Evolutionary conservation across 2,329 filamentous ascomycete genomes (phyloP).

Genomic region (Colletotrichum sublineola): DNA sequence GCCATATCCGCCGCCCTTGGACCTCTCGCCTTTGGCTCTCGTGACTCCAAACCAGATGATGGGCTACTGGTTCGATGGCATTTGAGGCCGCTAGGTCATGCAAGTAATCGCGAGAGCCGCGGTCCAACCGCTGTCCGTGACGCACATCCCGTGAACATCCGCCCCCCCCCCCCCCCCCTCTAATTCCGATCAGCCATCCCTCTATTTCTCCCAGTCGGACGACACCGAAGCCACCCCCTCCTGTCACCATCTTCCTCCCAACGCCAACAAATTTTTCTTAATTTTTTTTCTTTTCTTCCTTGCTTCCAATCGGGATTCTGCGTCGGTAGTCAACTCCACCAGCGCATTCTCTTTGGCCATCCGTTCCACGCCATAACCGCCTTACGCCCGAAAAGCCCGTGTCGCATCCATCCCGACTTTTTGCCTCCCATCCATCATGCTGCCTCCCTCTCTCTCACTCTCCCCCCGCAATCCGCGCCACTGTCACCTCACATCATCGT

Average conservation of each 20-base stretch:
- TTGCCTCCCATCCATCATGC: constrained; percentile 12
- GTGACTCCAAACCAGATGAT: neutral
- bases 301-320: neutral
- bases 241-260: neutral
- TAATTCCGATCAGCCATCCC: neutral
- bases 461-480: neutral
- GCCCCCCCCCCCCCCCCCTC: neutral
- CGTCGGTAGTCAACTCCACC: neutral
- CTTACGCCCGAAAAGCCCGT: neutral
- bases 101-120: neutral
- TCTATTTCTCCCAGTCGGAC: neutral
- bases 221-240: neutral
- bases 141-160: neutral
- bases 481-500: neutral
- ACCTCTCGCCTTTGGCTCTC: neutral
- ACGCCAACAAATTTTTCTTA: neutral
- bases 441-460: neutral
- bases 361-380: neutral
- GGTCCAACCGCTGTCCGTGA: neutral
- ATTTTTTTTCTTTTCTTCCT: too few species aligned
- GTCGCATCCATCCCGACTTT: neutral
- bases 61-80: neutral
- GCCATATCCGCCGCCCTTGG: neutral
- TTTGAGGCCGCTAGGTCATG: neutral
- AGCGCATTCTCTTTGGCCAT: neutral